Percentiles rank a stretch among this genome's conserved stretches.
phyloP scores from a whole-genome alignment of 1,284 basidiomycete species.

The Lignosus rhinocerotis region DNA sequence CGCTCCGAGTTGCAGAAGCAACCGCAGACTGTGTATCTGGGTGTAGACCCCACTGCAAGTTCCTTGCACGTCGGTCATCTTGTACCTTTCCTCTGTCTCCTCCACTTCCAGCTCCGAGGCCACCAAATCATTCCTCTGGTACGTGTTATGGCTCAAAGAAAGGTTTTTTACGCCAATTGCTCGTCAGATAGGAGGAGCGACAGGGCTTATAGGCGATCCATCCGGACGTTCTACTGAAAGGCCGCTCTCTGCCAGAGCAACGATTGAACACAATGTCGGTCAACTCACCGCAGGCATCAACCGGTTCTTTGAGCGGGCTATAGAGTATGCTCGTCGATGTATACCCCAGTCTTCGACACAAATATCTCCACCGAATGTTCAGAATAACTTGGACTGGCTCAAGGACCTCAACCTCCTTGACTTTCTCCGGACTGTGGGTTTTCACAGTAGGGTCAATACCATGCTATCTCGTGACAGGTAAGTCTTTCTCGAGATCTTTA shows the following conservation, averaged over 20 bases:
- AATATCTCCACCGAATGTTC: conserved; percentile 45
- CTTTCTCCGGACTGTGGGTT: conserved; percentile 84
- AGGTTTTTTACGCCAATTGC: neutral
- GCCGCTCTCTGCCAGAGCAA: conserved; percentile 58
- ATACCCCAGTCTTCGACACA: conserved; percentile 21
- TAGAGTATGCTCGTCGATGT: conserved; percentile 55
- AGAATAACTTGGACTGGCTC: conserved; percentile 90
- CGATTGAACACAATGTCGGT: conserved; percentile 69
- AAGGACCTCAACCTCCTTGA: conserved; percentile 74
- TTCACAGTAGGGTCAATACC: conserved; percentile 79
- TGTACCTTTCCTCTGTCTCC: conserved; percentile 80
- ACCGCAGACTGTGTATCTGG: conserved; percentile 76
- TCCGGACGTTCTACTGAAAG: conserved; percentile 89
- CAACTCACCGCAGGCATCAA: conserved; percentile 69
- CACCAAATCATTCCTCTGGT: conserved; percentile 79
- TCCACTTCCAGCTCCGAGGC: conserved; percentile 86
- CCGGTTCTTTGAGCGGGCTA: conserved; percentile 72
- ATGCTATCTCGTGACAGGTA: conserved; percentile 94
- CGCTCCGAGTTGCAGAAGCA: conserved; percentile 34
- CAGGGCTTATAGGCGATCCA: conserved; percentile 96
- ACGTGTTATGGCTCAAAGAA: conserved; percentile 1
- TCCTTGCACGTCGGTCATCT: conserved; percentile 95
- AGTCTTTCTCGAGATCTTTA: conserved; percentile 19
- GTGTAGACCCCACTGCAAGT: conserved; percentile 90
- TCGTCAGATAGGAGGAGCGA: conserved; percentile 91